Evolutionary conservation across 192 early-diverging fungal genomes (phyloP).

Genomic region (Paraglomus brasilianum): DNA sequence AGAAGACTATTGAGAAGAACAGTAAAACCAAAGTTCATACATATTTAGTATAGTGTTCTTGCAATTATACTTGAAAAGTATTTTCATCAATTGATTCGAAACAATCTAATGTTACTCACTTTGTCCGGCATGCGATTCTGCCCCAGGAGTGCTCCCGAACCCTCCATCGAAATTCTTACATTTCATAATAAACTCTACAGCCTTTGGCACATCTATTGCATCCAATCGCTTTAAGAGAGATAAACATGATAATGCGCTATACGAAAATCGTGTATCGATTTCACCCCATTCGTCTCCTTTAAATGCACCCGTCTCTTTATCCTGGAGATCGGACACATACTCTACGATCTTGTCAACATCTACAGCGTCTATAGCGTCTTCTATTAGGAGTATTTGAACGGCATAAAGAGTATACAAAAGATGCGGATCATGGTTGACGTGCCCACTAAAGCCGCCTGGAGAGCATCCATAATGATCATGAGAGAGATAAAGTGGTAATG

Average conservation of each 20-base stretch:
- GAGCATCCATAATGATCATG: conserved; percentile 4
- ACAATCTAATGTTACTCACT: conserved; percentile 36
- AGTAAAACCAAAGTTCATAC: no score
- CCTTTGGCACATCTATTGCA: conserved; percentile 52
- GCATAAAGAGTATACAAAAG: conserved; percentile 89
- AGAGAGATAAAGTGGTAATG: background rate
- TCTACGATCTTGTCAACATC: conserved; percentile 61
- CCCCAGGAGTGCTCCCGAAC: conserved; percentile 85
- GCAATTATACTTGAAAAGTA: background rate
- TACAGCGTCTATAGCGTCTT: conserved; percentile 77
- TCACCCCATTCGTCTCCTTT: conserved; percentile 92
- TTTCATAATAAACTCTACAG: conserved; percentile 66
- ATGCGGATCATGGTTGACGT: conserved; percentile 85
- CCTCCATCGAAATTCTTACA: conserved; percentile 98
- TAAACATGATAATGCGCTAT: conserved; percentile 75
- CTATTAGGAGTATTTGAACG: conserved; percentile 82
- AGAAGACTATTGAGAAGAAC: conserved; percentile 62
- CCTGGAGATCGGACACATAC: conserved; percentile 66
- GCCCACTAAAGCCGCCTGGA: conserved; percentile 88
- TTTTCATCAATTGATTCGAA: background rate
- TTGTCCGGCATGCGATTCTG: conserved; percentile 89
- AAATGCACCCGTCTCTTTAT: conserved; percentile 73
- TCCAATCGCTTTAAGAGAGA: conserved; percentile 74
- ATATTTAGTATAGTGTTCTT: background rate
- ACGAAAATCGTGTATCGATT: conserved; percentile 91